Evolutionary conservation across 1,284 basidiomycete genomes (phyloP), one percentile per base, ranked within the genome.

Genomic region (Cutaneotrichosporon cavernicola): DNA sequence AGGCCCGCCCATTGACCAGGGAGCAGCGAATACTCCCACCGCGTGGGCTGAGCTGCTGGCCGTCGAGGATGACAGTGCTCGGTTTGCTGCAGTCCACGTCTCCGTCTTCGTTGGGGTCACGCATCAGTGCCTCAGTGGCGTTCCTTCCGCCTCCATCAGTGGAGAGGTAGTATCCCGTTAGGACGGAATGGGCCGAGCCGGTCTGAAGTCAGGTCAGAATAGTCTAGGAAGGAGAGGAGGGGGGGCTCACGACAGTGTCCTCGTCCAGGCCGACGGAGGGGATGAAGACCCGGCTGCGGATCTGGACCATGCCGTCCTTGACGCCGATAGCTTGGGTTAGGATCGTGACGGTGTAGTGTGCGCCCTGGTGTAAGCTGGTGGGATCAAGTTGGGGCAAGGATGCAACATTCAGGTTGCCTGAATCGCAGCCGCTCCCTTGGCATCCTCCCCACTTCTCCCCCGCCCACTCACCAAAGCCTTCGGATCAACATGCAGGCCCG

Each of bases 201-300:
- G 72, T 74, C 75, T 77, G 63, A 9, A 11, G 40, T 46, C 16
- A 53, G 56, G 34, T 16, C 5, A 30, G 43, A 11, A 9, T 26
- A 26, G 5, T 18, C 10, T 10, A 7, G 13, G 30, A n/a, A 14
- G 40, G 32, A 9, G 14, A 11, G 2, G 73, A 14, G 40, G 32
- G 40, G 14, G 13, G 2, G 73, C 74, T 69, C 55, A 77, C 76
- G 6, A 78, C 73, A 31, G 73, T 70, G 65, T 78, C 76, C 60
- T 78, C 76, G 31, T 69, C 68, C 31, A 74, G 65, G 2, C 70
- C 73, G 3, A 73, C 26, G 4, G 65, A 65, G 2, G 72, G 70
- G 2, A 52, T 69, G 61, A 74, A 74, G 30, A 75, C 72, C 51
- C 76, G 61, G 14, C 70, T 72, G 51, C 69, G 63, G 62, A 68